Percentiles rank a stretch among this genome's conserved stretches.
These are phyloP conservation scores for Irpex sp. DNA, from an alignment of 1,284 basidiomycete species.

Conservation along the genomic window DNA sequence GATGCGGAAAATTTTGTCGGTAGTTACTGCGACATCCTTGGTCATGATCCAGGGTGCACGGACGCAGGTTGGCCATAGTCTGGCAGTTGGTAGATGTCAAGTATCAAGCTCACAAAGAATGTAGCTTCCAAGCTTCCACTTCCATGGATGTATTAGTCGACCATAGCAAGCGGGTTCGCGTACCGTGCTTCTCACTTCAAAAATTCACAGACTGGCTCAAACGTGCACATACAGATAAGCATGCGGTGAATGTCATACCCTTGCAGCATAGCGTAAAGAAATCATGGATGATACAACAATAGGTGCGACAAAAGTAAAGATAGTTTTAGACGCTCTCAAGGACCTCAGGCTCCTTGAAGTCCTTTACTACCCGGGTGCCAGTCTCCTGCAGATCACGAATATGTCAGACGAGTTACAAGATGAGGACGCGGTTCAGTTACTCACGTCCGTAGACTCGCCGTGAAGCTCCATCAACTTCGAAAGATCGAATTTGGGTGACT, in stretches of 20 bases:
- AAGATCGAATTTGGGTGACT: conserved; percentile 95
- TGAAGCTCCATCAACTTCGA: conserved; percentile 95
- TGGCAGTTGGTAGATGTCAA: not conserved
- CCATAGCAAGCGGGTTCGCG: too few species aligned
- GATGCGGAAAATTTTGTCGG: not conserved
- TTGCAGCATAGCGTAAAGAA: conserved; percentile 34
- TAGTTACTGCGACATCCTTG: not conserved
- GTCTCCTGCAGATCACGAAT: conserved; percentile 61
- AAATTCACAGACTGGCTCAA: too few species aligned
- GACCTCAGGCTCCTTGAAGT: conserved; percentile 92
- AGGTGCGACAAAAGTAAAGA: conserved; percentile 29
- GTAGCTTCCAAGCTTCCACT: too few species aligned
- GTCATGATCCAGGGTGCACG: not conserved
- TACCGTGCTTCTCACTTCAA: too few species aligned
- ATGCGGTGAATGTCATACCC: conserved; percentile 29
- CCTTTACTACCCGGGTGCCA: conserved; percentile 82
- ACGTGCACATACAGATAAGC: not conserved
- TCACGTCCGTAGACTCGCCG: conserved; percentile 87
- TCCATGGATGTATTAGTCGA: too few species aligned
- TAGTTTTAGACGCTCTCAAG: conserved; percentile 73
- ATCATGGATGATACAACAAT: conserved; percentile 39
- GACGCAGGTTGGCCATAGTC: not conserved
- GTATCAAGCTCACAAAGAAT: not conserved
- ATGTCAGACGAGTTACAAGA: conserved; percentile 11
- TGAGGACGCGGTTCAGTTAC: conserved; percentile 29